phyloP scores from a whole-genome alignment of 495 filamentous ascomycete species.

The Aspergillus taichungensis region DNA sequence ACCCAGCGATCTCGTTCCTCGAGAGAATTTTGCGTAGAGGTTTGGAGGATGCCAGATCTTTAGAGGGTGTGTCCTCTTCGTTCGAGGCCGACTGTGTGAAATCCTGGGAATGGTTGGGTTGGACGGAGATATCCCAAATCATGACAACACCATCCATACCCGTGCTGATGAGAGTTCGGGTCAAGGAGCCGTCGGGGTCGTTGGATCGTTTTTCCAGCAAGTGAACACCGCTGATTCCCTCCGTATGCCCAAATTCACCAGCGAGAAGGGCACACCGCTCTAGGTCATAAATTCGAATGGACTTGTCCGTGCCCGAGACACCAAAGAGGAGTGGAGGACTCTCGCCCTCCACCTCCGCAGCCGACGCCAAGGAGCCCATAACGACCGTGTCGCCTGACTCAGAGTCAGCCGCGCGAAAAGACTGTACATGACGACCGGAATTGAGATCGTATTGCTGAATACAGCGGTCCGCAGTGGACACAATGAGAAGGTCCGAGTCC shows the following conservation, averaged over 20 bases:
- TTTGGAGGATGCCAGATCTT: conserved; percentile 45
- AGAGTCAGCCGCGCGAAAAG: conserved; percentile 74
- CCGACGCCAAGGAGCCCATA: conserved; percentile 61
- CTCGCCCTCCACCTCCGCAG: conserved; percentile 27
- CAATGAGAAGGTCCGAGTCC: conserved; percentile 49
- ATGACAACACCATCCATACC: conserved; percentile 81
- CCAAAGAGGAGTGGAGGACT: conserved; percentile 58
- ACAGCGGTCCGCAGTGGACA: conserved; percentile 77
- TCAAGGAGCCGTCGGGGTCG: conserved; percentile 29
- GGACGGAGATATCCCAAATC: conserved; percentile 61
- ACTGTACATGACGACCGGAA: conserved; percentile 58
- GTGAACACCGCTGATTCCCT: conserved; percentile 77
- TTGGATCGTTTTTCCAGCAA: conserved; percentile 47
- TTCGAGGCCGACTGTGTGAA: conserved; percentile 11
- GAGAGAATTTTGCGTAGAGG: conserved; percentile 67
- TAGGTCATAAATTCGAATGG: conserved; percentile 78
- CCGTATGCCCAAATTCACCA: conserved; percentile 89
- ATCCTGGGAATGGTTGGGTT: conserved; percentile 29
- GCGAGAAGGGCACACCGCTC: conserved; percentile 67
- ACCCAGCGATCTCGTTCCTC: conserved; percentile 66
- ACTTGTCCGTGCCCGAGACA: conserved; percentile 89
- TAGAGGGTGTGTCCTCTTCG: conserved; percentile 39
- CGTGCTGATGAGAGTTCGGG: conserved; percentile 57
- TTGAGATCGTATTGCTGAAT: conserved; percentile 67
- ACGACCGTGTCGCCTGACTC: conserved; percentile 73